Conservation (phyloP, 768 basidiomycete species). For the Russula sp. region DNA sequence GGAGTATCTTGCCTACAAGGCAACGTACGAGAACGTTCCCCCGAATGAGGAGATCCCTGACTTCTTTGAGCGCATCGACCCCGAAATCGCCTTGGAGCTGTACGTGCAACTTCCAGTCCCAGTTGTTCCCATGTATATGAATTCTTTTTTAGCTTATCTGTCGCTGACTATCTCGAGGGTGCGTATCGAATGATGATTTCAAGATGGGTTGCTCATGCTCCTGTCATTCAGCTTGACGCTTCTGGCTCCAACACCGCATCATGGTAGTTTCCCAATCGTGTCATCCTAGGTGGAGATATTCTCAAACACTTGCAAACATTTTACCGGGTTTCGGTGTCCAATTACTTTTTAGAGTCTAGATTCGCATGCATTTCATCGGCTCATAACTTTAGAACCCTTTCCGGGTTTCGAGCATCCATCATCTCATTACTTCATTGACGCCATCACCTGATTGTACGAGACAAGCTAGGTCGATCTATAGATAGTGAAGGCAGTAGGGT, state of each 20-base stretch:
- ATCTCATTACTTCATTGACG: not conserved
- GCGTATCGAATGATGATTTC: constrained; percentile 11
- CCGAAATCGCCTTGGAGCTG: constrained; percentile 87
- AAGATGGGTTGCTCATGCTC: not conserved
- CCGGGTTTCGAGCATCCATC: not conserved
- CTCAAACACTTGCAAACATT: not conserved
- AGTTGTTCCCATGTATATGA: constrained; percentile 1
- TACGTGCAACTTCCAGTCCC: constrained; percentile 38
- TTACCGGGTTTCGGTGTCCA: not conserved
- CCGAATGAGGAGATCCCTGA: constrained; percentile 82
- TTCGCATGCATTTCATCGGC: not conserved
- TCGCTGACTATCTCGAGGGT: constrained; percentile 66
- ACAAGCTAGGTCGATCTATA: not conserved
- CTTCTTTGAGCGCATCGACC: constrained; percentile 74
- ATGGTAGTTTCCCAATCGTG: not conserved
- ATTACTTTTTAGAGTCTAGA: not conserved
- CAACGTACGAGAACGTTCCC: constrained; percentile 63
- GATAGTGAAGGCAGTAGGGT: not conserved
- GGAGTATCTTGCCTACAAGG: constrained; percentile 85
- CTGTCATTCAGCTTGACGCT: constrained; percentile 8
- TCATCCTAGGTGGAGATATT: not conserved
- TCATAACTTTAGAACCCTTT: not conserved
- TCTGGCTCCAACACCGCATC: not conserved
- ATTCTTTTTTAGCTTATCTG: constrained; percentile 40
- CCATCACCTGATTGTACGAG: not conserved